phyloP scores from a whole-genome alignment of 495 filamentous ascomycete species.

The Staphylotrichum longicolle region DNA sequence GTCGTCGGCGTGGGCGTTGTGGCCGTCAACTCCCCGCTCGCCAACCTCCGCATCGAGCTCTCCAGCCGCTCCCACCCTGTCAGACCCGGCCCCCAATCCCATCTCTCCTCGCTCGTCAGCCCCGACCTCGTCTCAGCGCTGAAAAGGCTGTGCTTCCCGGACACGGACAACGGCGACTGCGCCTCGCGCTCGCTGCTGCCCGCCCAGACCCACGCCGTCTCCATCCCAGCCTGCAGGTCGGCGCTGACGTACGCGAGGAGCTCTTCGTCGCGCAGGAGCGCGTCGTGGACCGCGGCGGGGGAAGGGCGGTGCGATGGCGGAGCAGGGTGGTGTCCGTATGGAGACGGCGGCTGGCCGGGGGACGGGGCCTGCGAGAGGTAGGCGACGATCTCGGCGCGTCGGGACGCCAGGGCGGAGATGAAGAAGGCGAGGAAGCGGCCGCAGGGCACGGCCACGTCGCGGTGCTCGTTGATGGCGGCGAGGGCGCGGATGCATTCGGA shows the following conservation, averaged over 20 bases:
- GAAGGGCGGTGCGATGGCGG: constrained; percentile 22
- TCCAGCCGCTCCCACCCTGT: constrained; percentile 33
- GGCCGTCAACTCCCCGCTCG: constrained; percentile 14
- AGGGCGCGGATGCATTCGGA: constrained; percentile 69
- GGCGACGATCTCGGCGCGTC: constrained; percentile 49
- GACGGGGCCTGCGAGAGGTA: constrained; percentile 31
- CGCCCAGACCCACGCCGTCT: constrained; percentile 85
- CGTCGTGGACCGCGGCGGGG: constrained; percentile 37
- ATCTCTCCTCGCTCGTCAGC: constrained; percentile 28
- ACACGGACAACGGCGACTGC: constrained; percentile 13
- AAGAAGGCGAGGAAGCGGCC: constrained; percentile 86
- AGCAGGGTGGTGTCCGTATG: constrained; percentile 13
- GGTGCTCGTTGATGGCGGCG: constrained; percentile 62
- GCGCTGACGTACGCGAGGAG: constrained; percentile 84
- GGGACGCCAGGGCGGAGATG: constrained; percentile 60
- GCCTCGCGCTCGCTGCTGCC: constrained; percentile 57
- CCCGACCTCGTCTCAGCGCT: constrained; percentile 30
- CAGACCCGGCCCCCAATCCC: constrained; percentile 23
- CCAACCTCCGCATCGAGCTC: constrained; percentile 27
- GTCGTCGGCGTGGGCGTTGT: constrained; percentile 7
- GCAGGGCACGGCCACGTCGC: constrained; percentile 73
- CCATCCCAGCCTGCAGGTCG: constrained; percentile 80
- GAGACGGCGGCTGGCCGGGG: constrained; percentile 15
- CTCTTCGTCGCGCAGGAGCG: constrained; percentile 79
- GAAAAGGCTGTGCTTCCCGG: constrained; percentile 18